Evolutionary conservation across 768 basidiomycete genomes (phyloP).

Genomic region (Ramaria sp.): DNA sequence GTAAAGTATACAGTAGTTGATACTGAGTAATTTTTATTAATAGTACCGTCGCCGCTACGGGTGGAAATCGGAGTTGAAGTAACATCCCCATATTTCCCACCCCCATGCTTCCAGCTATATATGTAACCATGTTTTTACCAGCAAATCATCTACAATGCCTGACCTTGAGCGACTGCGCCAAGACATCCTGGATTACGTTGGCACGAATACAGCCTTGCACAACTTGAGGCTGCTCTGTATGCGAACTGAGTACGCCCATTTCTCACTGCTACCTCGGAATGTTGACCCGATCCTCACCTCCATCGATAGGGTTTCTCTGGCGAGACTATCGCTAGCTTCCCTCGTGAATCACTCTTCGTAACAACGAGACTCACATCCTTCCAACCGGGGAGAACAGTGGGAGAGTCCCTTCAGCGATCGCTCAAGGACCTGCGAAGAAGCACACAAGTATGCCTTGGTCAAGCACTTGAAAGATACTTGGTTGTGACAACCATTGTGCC

Average conservation of each 20-base stretch:
- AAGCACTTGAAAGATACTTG: slow-evolving; percentile 53
- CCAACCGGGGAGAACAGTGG: slow-evolving; percentile 33
- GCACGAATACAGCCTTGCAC: slow-evolving; percentile 47
- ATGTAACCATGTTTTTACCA: background rate
- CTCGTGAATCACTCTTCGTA: slow-evolving; percentile 45
- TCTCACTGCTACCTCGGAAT: background rate
- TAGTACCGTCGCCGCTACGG: too few species aligned
- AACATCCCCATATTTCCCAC: too few species aligned
- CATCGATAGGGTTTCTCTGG: background rate
- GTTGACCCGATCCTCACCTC: too few species aligned
- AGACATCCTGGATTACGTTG: slow-evolving; percentile 48
- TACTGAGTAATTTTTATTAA: too few species aligned
- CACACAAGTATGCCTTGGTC: slow-evolving; percentile 36
- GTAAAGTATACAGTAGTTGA: too few species aligned
- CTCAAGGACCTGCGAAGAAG: slow-evolving; percentile 46
- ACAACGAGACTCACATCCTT: slow-evolving; percentile 40
- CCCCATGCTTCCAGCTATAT: too few species aligned
- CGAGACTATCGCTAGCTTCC: slow-evolving; percentile 13
- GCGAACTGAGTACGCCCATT: slow-evolving; percentile 32
- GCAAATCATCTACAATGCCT: background rate
- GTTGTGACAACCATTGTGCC: slow-evolving; percentile 57
- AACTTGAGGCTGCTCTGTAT: slow-evolving; percentile 28
- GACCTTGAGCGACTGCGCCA: slow-evolving; percentile 43
- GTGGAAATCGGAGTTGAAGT: too few species aligned
- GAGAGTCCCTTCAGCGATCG: slow-evolving; percentile 37